phyloP scores from a whole-genome alignment of 495 filamentous ascomycete genomes.

The Immersiella caudata region DNA sequence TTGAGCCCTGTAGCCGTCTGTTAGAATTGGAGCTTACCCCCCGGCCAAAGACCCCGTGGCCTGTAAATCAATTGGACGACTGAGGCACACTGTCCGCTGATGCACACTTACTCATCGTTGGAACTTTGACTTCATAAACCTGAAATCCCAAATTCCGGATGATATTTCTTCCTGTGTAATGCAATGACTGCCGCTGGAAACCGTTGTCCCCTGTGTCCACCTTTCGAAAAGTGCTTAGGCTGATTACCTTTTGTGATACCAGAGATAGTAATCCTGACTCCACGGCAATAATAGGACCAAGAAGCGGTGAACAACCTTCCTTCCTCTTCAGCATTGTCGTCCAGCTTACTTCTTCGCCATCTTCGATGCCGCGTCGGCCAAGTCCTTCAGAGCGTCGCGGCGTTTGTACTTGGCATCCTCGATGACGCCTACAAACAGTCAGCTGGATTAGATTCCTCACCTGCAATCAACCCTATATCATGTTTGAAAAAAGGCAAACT shows the following conservation, averaged over 20 bases:
- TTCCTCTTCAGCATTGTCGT: neutral
- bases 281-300: neutral
- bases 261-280: neutral
- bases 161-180: neutral
- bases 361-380: conserved; percentile 58
- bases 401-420: conserved; percentile 75
- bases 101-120: neutral
- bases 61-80: too few relatives aligned
- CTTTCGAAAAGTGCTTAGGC: neutral
- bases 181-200: neutral
- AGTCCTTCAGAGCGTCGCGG: conserved; percentile 64
- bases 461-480: neutral
- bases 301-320: neutral
- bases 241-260: neutral
- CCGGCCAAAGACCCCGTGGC: too few relatives aligned
- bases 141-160: neutral
- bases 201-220: neutral
- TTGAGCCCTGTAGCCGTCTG: neutral
- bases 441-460: conserved; percentile 21
- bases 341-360: conserved; percentile 37
- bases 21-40: neutral
- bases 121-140: neutral
- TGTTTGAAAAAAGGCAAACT: conserved; percentile 25
- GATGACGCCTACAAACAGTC: conserved; percentile 56
- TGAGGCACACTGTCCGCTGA: neutral